A percentile compares a stretch with the other conserved stretches of the same genome.
These are phyloP conservation scores for Suhomyces chickasaworum DNA, from an alignment of 1,139 yeast species.

Conservation along the genomic window DNA sequence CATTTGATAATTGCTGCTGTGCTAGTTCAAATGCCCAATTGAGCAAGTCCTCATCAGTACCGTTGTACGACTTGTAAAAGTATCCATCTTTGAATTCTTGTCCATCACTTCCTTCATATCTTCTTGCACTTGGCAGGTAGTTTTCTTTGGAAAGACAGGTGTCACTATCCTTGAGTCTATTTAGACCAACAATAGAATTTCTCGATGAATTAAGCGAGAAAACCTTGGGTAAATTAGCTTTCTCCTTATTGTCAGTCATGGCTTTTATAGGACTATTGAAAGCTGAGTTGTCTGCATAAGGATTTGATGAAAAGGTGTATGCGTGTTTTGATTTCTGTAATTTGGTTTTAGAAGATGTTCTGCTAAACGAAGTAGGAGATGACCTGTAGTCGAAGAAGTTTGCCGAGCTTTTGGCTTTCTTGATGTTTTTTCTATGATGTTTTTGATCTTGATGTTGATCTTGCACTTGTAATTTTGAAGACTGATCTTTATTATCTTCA, in stretches of 20 bases:
- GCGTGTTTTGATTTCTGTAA: constrained; percentile 21
- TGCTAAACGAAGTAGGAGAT: constrained; percentile 7
- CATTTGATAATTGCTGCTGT: constrained; percentile 14
- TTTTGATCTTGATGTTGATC: background rate
- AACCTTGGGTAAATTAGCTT: constrained; percentile 40
- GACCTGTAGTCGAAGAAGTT: constrained; percentile 24
- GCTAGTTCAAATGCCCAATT: constrained; percentile 15
- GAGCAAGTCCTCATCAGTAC: constrained; percentile 16
- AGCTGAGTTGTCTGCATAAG: constrained; percentile 23
- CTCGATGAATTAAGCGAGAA: constrained; percentile 33
- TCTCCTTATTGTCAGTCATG: constrained; percentile 16
- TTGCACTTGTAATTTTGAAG: background rate
- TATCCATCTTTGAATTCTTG: constrained; percentile 1
- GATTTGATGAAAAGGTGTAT: constrained; percentile 21
- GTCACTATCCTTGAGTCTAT: constrained; percentile 37
- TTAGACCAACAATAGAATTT: constrained; percentile 44
- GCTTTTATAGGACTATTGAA: constrained; percentile 1
- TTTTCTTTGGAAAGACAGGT: background rate
- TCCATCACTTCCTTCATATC: background rate
- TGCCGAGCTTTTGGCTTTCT: constrained; percentile 42
- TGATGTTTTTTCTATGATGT: constrained; percentile 17
- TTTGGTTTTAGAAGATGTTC: constrained; percentile 7
- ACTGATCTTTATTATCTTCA: constrained; percentile 11
- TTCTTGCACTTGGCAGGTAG: constrained; percentile 9
- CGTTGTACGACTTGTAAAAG: constrained; percentile 15